Conservation (phyloP, 1,284 basidiomycete genomes). For the Cryptococcus sp. region DNA sequence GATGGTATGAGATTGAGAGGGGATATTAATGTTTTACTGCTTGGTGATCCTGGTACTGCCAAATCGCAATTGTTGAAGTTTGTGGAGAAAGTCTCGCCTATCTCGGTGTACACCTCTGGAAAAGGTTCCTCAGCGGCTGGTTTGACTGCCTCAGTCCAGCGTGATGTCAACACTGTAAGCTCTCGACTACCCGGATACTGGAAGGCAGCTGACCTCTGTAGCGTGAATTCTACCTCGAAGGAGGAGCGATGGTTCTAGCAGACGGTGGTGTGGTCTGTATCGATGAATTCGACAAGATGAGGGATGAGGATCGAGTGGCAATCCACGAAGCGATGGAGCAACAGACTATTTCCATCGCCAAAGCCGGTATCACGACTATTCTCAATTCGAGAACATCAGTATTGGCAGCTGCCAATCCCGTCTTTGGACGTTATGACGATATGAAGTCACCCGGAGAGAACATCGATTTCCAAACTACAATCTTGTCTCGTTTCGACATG, state of each 20-base stretch:
- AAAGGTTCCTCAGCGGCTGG: constrained; percentile 97
- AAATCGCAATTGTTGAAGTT: constrained; percentile 98
- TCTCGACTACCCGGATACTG: background rate
- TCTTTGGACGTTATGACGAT: constrained; percentile 98
- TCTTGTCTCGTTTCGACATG: constrained; percentile 98
- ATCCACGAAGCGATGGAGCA: constrained; percentile 99
- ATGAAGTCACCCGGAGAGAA: constrained; percentile 85
- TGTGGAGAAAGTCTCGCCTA: constrained; percentile 96
- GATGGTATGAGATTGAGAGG: constrained; percentile 97
- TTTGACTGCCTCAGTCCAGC: constrained; percentile 95
- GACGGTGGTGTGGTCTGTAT: constrained; percentile 99
- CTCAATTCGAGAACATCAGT: constrained; percentile 95
- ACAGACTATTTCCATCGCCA: constrained; percentile 98
- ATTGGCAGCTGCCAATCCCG: constrained; percentile 95
- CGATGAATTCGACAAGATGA: constrained; percentile 99
- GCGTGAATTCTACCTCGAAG: constrained; percentile 98
- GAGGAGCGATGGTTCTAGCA: constrained; percentile 98
- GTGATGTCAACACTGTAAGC: constrained; percentile 81
- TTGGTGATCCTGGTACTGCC: constrained; percentile 97
- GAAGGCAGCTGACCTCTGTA: constrained; percentile 37
- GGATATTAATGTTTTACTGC: constrained; percentile 93
- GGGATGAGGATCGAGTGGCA: constrained; percentile 96
- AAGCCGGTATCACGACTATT: constrained; percentile 98
- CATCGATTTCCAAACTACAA: constrained; percentile 70
- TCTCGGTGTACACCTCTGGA: constrained; percentile 96